Percentiles rank a stretch among this genome's conserved stretches.
Evolutionary conservation across 768 basidiomycete species (phyloP).

Genomic region (Suillus paluster): DNA sequence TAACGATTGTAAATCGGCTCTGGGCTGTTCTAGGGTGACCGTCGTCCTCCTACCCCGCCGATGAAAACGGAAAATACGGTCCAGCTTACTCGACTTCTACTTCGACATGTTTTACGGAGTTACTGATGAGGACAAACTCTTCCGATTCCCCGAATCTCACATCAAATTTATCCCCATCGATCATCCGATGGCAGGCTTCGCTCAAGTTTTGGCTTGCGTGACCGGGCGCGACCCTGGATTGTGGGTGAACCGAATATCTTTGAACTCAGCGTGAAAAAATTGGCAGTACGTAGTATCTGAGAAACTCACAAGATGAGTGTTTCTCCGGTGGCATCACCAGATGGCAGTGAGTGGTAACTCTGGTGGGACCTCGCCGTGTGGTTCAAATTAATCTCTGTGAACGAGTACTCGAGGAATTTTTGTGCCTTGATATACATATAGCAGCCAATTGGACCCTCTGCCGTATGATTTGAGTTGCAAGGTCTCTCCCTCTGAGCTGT

Average conservation of each 20-base stretch:
- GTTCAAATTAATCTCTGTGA: background rate
- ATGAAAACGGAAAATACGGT: background rate
- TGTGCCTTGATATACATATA: constrained; percentile 1
- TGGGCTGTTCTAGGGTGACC: background rate
- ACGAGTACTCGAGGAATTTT: background rate
- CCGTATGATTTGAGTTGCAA: constrained; percentile 5
- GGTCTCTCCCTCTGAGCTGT: background rate
- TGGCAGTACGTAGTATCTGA: no score
- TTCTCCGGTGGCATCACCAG: background rate
- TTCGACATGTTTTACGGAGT: background rate
- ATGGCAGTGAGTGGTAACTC: constrained; percentile 8
- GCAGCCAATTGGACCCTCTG: background rate
- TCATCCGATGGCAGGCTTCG: background rate
- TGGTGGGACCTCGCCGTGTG: background rate
- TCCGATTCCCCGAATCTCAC: background rate
- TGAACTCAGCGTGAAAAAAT: background rate
- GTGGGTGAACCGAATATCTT: background rate
- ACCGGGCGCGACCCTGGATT: background rate
- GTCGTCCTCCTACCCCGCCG: background rate
- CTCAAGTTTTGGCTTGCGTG: background rate
- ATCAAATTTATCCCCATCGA: background rate
- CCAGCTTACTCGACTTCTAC: background rate
- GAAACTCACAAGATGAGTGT: background rate
- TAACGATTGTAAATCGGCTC: background rate
- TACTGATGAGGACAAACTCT: background rate